Evolutionary conservation across 2,329 filamentous ascomycete genomes (phyloP).

Genomic region (Mariannaea elegans): DNA sequence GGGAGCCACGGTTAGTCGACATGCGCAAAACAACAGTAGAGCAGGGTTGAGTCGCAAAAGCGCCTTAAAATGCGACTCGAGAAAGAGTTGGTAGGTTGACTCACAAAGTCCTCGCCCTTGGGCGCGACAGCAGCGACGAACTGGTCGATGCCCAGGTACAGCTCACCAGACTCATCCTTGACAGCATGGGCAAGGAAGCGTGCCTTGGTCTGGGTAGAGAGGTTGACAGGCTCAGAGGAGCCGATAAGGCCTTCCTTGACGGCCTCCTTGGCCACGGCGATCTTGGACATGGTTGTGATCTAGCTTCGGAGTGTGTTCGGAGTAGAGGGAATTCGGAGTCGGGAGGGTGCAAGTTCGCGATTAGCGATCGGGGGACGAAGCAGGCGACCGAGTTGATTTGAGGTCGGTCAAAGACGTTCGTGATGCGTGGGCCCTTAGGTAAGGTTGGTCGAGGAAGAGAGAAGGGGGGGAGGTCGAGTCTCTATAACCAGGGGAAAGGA

Average conservation of each 20-base stretch:
- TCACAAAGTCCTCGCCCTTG: constrained; percentile 87
- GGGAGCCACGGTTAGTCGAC: constrained; percentile 22
- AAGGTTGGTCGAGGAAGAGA: constrained; percentile 20
- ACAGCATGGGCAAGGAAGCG: constrained; percentile 80
- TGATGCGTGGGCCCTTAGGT: constrained; percentile 7
- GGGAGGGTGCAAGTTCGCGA: constrained; percentile 26
- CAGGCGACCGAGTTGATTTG: neutral
- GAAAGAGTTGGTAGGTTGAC: constrained; percentile 47
- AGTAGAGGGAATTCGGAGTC: constrained; percentile 24
- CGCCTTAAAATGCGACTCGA: neutral
- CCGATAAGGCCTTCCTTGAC: constrained; percentile 86
- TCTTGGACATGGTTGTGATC: constrained; percentile 48
- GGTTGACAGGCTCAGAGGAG: constrained; percentile 61
- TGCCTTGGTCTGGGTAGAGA: constrained; percentile 78
- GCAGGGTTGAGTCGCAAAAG: neutral
- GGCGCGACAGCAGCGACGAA: constrained; percentile 94
- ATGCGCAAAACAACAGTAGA: constrained; percentile 1
- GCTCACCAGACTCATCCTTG: constrained; percentile 80
- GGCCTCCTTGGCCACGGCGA: constrained; percentile 67
- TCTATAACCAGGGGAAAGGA: constrained; percentile 29
- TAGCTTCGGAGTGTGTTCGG: constrained; percentile 26
- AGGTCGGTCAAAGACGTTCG: constrained; percentile 23
- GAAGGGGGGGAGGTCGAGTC: constrained; percentile 9
- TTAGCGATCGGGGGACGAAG: constrained; percentile 22
- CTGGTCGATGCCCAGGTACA: constrained; percentile 82